Conservation (phyloP, 2,329 filamentous ascomycete genomes). For the Amesomyces nigricolor region DNA sequence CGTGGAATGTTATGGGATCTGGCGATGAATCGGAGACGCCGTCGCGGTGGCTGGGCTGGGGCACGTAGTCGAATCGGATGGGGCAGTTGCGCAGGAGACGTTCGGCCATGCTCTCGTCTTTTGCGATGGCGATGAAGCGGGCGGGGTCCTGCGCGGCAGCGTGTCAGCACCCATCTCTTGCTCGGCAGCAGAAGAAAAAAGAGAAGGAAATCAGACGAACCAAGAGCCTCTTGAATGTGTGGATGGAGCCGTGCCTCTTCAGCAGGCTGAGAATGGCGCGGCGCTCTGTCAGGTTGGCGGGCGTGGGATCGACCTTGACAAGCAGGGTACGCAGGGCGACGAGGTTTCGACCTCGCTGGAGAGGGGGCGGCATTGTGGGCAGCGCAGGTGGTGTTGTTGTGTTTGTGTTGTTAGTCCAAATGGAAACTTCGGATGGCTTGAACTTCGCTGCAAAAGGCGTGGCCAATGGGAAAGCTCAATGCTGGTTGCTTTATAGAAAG, state of each 20-base stretch:
- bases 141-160: slow-evolving; percentile 39
- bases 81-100: slow-evolving; percentile 43
- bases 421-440: no score
- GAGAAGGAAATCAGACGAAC: not conserved
- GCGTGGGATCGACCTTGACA: slow-evolving; percentile 47
- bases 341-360: no score
- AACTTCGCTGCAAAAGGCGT: no score
- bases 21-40: no score
- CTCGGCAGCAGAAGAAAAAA: not conserved
- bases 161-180: not conserved
- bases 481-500: no score
- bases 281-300: slow-evolving; percentile 48
- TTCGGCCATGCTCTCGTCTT: slow-evolving; percentile 35
- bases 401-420: no score
- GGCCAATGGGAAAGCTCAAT: no score
- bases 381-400: not conserved
- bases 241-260: slow-evolving; percentile 44
- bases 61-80: slow-evolving; percentile 40
- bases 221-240: slow-evolving; percentile 47
- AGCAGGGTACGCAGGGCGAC: slow-evolving; percentile 34
- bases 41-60: slow-evolving; percentile 8
- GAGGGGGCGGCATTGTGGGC: not conserved
- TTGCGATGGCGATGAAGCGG: slow-evolving; percentile 47
- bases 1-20: slow-evolving; percentile 34
- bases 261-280: slow-evolving; percentile 49